Evolutionary conservation across 768 basidiomycete species (phyloP).

Genomic region (Amanita rimosa): DNA sequence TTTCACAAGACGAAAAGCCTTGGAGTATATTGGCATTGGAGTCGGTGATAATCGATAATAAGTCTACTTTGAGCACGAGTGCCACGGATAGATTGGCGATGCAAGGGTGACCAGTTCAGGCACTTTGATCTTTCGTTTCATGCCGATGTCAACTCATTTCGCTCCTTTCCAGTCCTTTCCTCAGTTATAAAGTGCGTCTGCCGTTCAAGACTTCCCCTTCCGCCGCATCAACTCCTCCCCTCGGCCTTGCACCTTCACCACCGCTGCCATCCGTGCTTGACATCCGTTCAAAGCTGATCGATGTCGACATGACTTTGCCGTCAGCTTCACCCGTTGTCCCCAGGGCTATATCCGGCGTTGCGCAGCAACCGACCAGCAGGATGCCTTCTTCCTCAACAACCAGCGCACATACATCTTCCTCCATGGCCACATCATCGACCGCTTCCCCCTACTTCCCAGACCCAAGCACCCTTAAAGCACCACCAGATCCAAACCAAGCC

Average conservation of each 20-base stretch:
- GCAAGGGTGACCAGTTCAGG: not conserved
- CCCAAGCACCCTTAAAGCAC: slow-evolving; percentile 10
- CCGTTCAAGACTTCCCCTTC: not conserved
- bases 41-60: no score
- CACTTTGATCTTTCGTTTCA: not conserved
- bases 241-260: not conserved
- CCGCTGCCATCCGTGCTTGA: not conserved
- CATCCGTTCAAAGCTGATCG: not conserved
- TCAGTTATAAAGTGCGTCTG: not conserved
- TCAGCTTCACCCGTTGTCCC: not conserved
- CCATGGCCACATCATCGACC: not conserved
- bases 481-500: slow-evolving; percentile 1
- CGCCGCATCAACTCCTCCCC: not conserved
- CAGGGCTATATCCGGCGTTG: not conserved
- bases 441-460: slow-evolving; percentile 17
- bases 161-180: not conserved
- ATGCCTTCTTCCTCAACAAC: not conserved
- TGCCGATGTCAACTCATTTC: not conserved
- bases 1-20: no score
- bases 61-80: no score
- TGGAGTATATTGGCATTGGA: no score
- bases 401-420: not conserved
- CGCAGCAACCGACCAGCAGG: not conserved
- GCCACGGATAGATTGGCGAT: no score
- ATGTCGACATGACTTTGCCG: not conserved